phyloP scores from a whole-genome alignment of 305 asterid species.

The Fraxinus xanthoxyloides region DNA sequence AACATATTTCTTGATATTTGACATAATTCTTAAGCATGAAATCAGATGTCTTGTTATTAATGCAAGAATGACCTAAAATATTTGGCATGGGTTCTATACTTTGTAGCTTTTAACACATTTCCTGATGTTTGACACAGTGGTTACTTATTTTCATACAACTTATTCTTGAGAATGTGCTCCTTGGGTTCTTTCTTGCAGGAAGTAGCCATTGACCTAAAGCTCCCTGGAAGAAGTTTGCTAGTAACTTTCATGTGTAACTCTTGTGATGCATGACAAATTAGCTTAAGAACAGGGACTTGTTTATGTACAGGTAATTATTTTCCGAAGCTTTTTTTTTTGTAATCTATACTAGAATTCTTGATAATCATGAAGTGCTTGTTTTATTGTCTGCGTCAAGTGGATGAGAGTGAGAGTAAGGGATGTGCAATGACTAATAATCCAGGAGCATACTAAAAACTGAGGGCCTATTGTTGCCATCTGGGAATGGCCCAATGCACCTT shows the following conservation, averaged over 20 bases:
- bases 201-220: conserved; percentile 61
- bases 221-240: conserved; percentile 81
- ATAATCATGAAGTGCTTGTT: neutral
- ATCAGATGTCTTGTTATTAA: neutral
- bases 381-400: neutral
- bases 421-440: conserved; percentile 1
- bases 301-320: conserved; percentile 67
- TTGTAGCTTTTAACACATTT: neutral
- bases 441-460: neutral
- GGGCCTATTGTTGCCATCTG: neutral
- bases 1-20: neutral
- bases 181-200: conserved; percentile 48
- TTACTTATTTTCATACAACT: neutral
- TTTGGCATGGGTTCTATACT: neutral
- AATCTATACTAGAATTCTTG: neutral
- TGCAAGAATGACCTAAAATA: neutral
- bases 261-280: conserved; percentile 67
- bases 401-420: conserved; percentile 6
- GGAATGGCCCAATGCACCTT: neutral
- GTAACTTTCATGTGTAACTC: conserved; percentile 76
- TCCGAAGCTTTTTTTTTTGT: neutral
- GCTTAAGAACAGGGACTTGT: conserved; percentile 92
- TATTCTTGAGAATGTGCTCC: conserved; percentile 17
- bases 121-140: conserved; percentile 7
- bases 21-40: neutral